Conservation (phyloP, 2,329 filamentous ascomycete species). For the Daldinia eschscholtzii region DNA sequence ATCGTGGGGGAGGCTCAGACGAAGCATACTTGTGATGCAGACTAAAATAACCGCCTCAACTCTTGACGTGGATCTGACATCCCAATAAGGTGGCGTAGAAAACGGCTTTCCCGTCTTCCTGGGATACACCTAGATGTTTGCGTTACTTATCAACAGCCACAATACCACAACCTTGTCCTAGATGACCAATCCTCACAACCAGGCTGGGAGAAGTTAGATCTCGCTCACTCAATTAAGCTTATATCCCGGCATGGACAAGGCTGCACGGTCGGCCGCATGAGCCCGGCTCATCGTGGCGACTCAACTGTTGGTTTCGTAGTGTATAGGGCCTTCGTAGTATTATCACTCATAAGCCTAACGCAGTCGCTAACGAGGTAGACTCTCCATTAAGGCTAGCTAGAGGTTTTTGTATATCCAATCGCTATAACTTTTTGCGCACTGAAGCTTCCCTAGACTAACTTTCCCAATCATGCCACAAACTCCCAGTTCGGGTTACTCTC, state of each 20-base stretch:
- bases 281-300: slow-evolving; percentile 29
- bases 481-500: slow-evolving; percentile 7
- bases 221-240: slow-evolving; percentile 6
- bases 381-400: slow-evolving; percentile 29
- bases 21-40: slow-evolving; percentile 18
- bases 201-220: slow-evolving; percentile 7
- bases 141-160: slow-evolving; percentile 20
- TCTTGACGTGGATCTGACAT: slow-evolving; percentile 36
- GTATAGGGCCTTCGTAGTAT: slow-evolving; percentile 2
- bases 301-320: slow-evolving; percentile 2
- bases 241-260: slow-evolving; percentile 16
- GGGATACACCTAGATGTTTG: slow-evolving; percentile 14
- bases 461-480: slow-evolving; percentile 17
- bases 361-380: slow-evolving; percentile 18
- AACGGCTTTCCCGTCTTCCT: slow-evolving; percentile 26
- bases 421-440: background rate
- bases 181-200: background rate
- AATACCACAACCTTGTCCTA: slow-evolving; percentile 22
- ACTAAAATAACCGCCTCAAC: slow-evolving; percentile 28
- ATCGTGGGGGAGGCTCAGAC: slow-evolving; percentile 37
- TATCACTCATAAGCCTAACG: slow-evolving; percentile 4
- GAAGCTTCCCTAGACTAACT: background rate
- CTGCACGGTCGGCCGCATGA: slow-evolving; percentile 37
- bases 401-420: slow-evolving; percentile 5
- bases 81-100: slow-evolving; percentile 23